Conservation (phyloP, 768 basidiomycete species). For the Mycena floridula region DNA sequence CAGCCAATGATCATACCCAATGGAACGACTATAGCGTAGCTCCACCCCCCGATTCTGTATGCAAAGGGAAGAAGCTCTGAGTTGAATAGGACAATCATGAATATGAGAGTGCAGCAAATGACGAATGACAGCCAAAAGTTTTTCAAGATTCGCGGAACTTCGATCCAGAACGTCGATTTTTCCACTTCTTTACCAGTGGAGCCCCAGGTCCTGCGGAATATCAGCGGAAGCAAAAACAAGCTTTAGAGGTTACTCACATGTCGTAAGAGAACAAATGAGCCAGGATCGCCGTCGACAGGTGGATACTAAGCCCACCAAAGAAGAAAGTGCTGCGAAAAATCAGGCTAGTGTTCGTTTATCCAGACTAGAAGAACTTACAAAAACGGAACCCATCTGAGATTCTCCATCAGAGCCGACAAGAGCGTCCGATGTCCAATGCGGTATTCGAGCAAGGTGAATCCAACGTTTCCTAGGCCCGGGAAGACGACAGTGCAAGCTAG, state of each 20-base stretch:
- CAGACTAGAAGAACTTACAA: constrained; percentile 41
- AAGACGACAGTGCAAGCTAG: constrained; percentile 76
- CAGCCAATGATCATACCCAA: constrained; percentile 61
- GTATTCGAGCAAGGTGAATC: constrained; percentile 70
- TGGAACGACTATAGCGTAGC: constrained; percentile 74
- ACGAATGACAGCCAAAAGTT: constrained; percentile 74
- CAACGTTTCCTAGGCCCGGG: constrained; percentile 68
- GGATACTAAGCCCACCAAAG: constrained; percentile 72
- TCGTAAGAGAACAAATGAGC: constrained; percentile 65
- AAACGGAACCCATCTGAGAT: constrained; percentile 64
- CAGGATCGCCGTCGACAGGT: constrained; percentile 59
- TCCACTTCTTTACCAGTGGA: constrained; percentile 77
- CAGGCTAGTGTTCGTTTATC: background rate
- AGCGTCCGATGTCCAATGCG: constrained; percentile 59
- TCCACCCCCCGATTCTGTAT: constrained; percentile 58
- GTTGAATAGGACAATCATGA: constrained; percentile 57
- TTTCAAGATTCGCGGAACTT: constrained; percentile 78
- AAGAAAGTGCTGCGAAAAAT: constrained; percentile 52
- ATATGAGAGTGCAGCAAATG: constrained; percentile 52
- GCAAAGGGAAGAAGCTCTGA: constrained; percentile 50
- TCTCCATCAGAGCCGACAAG: constrained; percentile 45
- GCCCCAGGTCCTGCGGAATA: constrained; percentile 41
- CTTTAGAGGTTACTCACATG: constrained; percentile 29
- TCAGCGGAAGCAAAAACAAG: constrained; percentile 4
- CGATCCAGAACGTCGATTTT: constrained; percentile 83